phyloP scores from a whole-genome alignment of 1,284 basidiomycete species.

The Cryptococcus depauperatus region DNA sequence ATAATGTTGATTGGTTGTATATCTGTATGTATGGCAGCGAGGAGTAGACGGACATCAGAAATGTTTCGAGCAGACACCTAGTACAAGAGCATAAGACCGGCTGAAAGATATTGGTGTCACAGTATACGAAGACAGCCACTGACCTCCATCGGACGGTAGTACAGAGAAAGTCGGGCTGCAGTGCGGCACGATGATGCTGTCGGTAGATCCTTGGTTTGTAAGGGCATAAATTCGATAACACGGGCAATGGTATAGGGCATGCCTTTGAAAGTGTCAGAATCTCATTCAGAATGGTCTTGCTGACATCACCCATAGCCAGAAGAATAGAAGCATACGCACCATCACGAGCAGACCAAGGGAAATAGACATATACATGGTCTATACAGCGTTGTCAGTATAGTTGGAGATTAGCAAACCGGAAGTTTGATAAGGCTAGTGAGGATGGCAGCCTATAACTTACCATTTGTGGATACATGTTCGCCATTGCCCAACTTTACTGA shows the following conservation, averaged over 20 bases:
- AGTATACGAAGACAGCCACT: conserved; percentile 29
- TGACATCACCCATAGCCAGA: neutral
- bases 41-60: conserved; percentile 77
- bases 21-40: conserved; percentile 92
- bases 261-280: no score
- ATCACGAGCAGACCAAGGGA: conserved; percentile 79
- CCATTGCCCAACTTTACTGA: no score
- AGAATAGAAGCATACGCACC: conserved; percentile 48
- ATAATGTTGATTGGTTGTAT: conserved; percentile 86
- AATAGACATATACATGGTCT: conserved; percentile 95
- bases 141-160: conserved; percentile 65
- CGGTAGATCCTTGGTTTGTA: conserved; percentile 40
- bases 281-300: neutral
- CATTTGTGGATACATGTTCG: no score
- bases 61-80: conserved; percentile 46
- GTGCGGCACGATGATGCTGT: conserved; percentile 18
- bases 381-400: no score
- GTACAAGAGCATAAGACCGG: conserved; percentile 24
- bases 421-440: no score
- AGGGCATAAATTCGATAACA: conserved; percentile 90
- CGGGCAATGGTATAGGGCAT: conserved; percentile 85
- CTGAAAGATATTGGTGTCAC: no score
- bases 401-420: no score
- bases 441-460: no score
- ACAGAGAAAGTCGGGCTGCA: conserved; percentile 77